Conservation (phyloP, 2,329 filamentous ascomycete genomes). For the Aspergillus proliferans region DNA sequence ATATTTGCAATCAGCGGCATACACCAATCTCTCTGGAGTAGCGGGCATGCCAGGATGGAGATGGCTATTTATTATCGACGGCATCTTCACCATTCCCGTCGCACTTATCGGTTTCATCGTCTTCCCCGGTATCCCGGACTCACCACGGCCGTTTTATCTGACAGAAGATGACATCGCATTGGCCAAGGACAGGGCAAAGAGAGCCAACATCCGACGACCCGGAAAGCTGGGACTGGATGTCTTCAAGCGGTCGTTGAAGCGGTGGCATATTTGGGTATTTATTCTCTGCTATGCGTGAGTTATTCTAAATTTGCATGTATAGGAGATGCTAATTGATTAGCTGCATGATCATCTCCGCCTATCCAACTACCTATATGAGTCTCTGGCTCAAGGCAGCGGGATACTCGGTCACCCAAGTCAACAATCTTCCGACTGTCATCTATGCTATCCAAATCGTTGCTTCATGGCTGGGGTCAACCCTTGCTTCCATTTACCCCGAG, state of each 20-base stretch:
- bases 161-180: constrained; percentile 30
- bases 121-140: constrained; percentile 37
- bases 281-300: constrained; percentile 45
- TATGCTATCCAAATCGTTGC: constrained; percentile 46
- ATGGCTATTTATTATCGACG: constrained; percentile 56
- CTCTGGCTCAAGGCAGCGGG: constrained; percentile 48
- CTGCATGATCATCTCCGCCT: constrained; percentile 42
- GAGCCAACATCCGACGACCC: constrained; percentile 28
- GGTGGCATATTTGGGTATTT: constrained; percentile 51
- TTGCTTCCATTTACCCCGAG: constrained; percentile 47
- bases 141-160: constrained; percentile 35
- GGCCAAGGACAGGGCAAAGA: constrained; percentile 26
- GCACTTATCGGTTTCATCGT: constrained; percentile 50
- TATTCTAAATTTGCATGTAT: constrained; percentile 12
- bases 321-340: constrained; percentile 14
- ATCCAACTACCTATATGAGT: constrained; percentile 45
- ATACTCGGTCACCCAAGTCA: constrained; percentile 45
- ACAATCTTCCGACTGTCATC: constrained; percentile 45
- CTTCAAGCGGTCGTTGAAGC: constrained; percentile 39
- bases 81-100: constrained; percentile 51
- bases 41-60: constrained; percentile 47
- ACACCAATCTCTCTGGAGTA: constrained; percentile 47
- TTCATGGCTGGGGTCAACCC: constrained; percentile 46
- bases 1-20: constrained; percentile 51
- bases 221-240: constrained; percentile 40